A percentile compares a stretch with the other conserved stretches of the same genome.
phyloP scores from a whole-genome alignment of 768 basidiomycete genomes.

The Phanerodontia chrysosporium region DNA sequence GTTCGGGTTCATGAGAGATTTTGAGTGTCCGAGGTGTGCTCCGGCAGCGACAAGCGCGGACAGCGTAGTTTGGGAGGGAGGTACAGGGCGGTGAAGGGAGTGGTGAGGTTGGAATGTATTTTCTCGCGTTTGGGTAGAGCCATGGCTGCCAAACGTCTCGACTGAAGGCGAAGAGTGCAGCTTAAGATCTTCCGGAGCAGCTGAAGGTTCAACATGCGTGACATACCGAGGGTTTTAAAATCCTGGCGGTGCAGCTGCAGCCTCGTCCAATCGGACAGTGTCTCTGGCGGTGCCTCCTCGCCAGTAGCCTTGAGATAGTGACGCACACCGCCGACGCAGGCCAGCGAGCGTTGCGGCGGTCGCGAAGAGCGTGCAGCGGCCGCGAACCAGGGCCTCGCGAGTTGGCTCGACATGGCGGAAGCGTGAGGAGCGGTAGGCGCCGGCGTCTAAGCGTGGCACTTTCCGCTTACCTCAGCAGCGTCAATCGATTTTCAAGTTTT shows the following conservation, averaged over 20 bases:
- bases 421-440: conserved; percentile 20
- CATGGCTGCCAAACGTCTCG: conserved; percentile 60
- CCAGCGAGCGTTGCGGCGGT: conserved; percentile 1
- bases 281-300: conserved; percentile 32
- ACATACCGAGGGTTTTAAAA: conserved; percentile 50
- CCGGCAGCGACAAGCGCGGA: conserved; percentile 90
- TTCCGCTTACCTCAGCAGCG: conserved; percentile 51
- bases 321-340: not conserved
- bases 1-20: conserved; percentile 80
- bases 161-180: conserved; percentile 34
- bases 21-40: conserved; percentile 90
- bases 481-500: conserved; percentile 38
- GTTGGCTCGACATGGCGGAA: conserved; percentile 21
- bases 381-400: conserved; percentile 12
- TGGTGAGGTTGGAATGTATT: conserved; percentile 75
- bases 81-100: conserved; percentile 54
- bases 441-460: conserved; percentile 22
- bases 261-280: conserved; percentile 59
- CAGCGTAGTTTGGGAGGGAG: conserved; percentile 64
- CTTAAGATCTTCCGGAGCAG: conserved; percentile 14
- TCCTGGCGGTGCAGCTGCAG: conserved; percentile 59
- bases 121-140: conserved; percentile 69
- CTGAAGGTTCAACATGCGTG: not conserved
- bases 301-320: conserved; percentile 6
- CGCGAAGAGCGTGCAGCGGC: conserved; percentile 18